Evolutionary conservation across 345 rosid genomes (phyloP), one percentile per base, ranked within the genome.

Genomic region (Syzygium jambos): DNA sequence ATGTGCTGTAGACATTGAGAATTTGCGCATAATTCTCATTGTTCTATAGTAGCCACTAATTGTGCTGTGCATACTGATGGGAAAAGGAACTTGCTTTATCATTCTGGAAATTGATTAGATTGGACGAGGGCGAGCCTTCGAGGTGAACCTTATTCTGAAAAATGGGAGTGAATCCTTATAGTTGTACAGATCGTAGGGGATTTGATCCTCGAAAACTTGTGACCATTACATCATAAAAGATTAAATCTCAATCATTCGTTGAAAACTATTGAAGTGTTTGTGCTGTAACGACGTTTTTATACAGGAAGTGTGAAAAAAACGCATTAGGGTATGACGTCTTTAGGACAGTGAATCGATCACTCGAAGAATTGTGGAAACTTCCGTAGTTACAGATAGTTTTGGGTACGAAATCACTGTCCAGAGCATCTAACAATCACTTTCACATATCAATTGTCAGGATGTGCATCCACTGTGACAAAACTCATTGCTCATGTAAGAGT

Each of bases 231-330:
- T 9, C 13, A 1, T 16, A 4, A 0, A 34, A 68, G 10, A 34
- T 4, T 30, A 0, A 68, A 34, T n/a, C 0, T 68, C 0, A 5
- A 68, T 8, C 1, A 0, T 16, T 68, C 22, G 1, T 9, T 16
- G 19, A 1, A 65, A 68, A 6, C 78, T 34, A 30, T 34, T 30
- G 78, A 68, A 68, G 8, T 30, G 1, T 30, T 7, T 68, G 43
- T 15, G 38, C 16, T 4, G 23, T 21, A 34, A 34, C 19, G 13
- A 7, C 0, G 1, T 34, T 16, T 19, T 4, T 16, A 16, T 34
- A 68, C 13, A 3, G 11, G 8, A 68, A 16, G 23, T 2, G 46
- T 8, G 23, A 16, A 30, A 30, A 30, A 30, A 68, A 16, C 3
- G 9, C 1, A 0, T 30, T 0, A 1, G 12, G 43, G 4, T n/a